Base-by-base conservation (phyloP, 116 monocot genomes). In the Cymodocea nodosa region DNA sequence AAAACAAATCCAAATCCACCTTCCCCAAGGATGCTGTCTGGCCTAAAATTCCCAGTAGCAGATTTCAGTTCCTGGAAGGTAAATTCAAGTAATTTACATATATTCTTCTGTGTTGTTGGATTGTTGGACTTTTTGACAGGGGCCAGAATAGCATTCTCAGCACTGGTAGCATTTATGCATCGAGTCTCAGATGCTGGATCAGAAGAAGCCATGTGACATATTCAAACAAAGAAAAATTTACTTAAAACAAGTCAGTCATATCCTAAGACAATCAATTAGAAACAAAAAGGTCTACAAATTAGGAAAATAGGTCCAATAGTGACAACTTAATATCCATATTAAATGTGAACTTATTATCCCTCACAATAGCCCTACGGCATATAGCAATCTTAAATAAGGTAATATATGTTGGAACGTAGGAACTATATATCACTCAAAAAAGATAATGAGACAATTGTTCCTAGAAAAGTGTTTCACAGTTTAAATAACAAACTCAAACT, bases 1-100 rank as follows among this genome's bases (percentile, higher is more conserved):
- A 94, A 89, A 24, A 94, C 94, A 82, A 75, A 82, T 15, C 94
- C 94, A 75, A 94, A 94, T 4, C 94, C 94, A n/a, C 94, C 94
- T 75, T 94, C 94, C 25, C 94, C 94, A 34, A 94, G 86, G 56
- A 94, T 84, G 62, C 84, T 84, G 67, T 94, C 94, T 36, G 94
- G 94, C 54, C 89, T 86, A 66, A 94, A 94, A 76, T 94, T 89
- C 36, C 89, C 79, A 25, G 94, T 94, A 15, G 94, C 94, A 68
- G 76, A 63, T 76, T 89, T 94, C 8, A 94, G 84, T 50, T 94
- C 94, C 53, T 84, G 79, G 79, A 84, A 89, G 59, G 84, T 77
- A 71, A 94, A 94, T 67, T 86, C 66, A 60, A 92, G 84, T 44
- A 84, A 78, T 44, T 82, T 64, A 67, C 23, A 36, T 24, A 54